These are phyloP conservation scores for Xylariomycetidae sp. DNA, from an alignment of 2,329 filamentous ascomycete species.

Conservation along the genomic window DNA sequence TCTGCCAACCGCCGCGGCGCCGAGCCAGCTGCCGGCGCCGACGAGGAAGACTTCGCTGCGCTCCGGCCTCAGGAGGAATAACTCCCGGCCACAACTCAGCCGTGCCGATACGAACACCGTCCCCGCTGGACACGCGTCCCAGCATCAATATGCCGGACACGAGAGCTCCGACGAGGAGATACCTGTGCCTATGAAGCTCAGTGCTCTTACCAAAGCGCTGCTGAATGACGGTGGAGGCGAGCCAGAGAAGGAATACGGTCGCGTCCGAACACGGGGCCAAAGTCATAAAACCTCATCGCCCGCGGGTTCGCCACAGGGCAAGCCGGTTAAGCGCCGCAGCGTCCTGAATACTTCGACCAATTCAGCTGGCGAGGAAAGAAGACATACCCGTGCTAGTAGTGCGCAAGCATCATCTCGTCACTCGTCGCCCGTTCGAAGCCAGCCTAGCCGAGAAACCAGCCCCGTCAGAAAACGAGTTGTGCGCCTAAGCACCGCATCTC, in stretches of 20 bases:
- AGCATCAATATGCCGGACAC: slow-evolving; percentile 49
- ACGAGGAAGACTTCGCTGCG: slow-evolving; percentile 50
- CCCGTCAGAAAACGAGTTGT: slow-evolving; percentile 53
- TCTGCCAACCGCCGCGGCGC: slow-evolving; percentile 42
- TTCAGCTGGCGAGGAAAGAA: slow-evolving; percentile 36
- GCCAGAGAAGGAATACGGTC: slow-evolving; percentile 32
- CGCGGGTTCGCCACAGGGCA: slow-evolving; percentile 23
- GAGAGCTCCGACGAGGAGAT: slow-evolving; percentile 96
- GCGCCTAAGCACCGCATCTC: slow-evolving; percentile 46
- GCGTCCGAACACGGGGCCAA: slow-evolving; percentile 41
- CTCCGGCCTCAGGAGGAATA: slow-evolving; percentile 46
- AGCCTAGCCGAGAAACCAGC: slow-evolving; percentile 38
- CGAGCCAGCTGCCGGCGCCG: slow-evolving; percentile 38
- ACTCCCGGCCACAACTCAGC: slow-evolving; percentile 38
- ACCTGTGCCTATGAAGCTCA: slow-evolving; percentile 86
- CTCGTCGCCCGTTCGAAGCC: slow-evolving; percentile 38
- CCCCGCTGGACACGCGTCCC: slow-evolving; percentile 24
- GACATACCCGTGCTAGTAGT: slow-evolving; percentile 43
- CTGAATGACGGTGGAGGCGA: slow-evolving; percentile 58
- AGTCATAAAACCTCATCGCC: slow-evolving; percentile 37
- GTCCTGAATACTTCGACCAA: slow-evolving; percentile 39
- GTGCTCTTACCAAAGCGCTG: slow-evolving; percentile 82
- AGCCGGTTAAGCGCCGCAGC: slow-evolving; percentile 40
- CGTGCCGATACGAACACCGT: slow-evolving; percentile 41
- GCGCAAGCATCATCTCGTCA: slow-evolving; percentile 35